Percentiles rank a stretch among this genome's conserved stretches.
Evolutionary conservation across 805 yeast species (phyloP).

Genomic region (Candida ponderosae): DNA sequence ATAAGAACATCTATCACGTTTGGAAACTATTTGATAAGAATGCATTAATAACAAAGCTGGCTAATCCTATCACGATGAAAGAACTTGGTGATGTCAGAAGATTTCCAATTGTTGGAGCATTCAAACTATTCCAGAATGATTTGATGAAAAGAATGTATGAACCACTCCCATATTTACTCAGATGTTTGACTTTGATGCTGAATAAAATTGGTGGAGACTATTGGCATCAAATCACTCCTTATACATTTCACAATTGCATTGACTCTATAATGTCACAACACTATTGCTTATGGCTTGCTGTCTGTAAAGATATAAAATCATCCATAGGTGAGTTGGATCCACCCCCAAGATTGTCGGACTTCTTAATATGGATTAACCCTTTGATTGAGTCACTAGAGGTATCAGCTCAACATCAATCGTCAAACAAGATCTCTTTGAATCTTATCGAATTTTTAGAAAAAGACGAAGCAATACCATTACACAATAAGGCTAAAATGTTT

Average conservation of each 20-base stretch:
- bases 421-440: conserved; percentile 41
- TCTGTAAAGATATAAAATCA: conserved; percentile 17
- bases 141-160: conserved; percentile 39
- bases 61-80: conserved; percentile 17
- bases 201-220: conserved; percentile 33
- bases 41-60: conserved; percentile 23
- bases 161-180: conserved; percentile 39
- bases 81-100: conserved; percentile 13
- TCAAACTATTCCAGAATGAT: conserved; percentile 40
- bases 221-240: conserved; percentile 52
- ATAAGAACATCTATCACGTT: conserved; percentile 34
- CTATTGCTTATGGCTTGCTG: conserved; percentile 29
- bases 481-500: conserved; percentile 27
- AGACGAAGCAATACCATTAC: conserved; percentile 11
- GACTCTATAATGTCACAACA: conserved; percentile 52
- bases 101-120: conserved; percentile 27
- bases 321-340: conserved; percentile 23
- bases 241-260: conserved; percentile 44
- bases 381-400: conserved; percentile 33
- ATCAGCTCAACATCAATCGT: conserved; percentile 44
- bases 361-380: conserved; percentile 48
- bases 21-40: conserved; percentile 27
- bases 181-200: conserved; percentile 40
- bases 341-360: conserved; percentile 30
- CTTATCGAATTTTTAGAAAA: conserved; percentile 33